phyloP scores from a whole-genome alignment of 768 basidiomycete species.

The Pleurotus platypus region DNA sequence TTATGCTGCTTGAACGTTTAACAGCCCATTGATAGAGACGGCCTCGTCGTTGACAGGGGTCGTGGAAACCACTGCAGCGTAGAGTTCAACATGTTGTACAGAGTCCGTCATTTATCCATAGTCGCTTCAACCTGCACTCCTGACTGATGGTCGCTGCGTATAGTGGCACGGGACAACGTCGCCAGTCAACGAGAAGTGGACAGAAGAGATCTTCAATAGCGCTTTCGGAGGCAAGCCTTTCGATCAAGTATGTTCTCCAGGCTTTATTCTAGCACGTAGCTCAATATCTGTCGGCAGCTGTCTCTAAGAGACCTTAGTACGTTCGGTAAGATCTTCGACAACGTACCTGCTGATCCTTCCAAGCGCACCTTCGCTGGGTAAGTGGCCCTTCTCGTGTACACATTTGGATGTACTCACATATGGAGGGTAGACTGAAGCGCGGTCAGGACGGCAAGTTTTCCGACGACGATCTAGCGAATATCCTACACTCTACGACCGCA shows the following conservation, averaged over 20 bases:
- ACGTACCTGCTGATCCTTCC: conserved; percentile 18
- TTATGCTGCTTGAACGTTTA: not conserved
- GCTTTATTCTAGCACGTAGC: not conserved
- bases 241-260: conserved; percentile 21
- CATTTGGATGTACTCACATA: not conserved
- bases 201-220: conserved; percentile 38
- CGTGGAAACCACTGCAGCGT: conserved; percentile 64
- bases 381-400: conserved; percentile 10
- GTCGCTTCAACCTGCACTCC: not conserved
- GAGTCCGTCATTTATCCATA: conserved; percentile 20
- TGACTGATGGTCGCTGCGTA: not conserved
- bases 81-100: conserved; percentile 57
- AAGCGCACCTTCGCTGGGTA: conserved; percentile 46
- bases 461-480: conserved; percentile 46
- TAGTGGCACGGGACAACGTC: conserved; percentile 60
- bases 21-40: conserved; percentile 31
- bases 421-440: conserved; percentile 37
- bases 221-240: conserved; percentile 35
- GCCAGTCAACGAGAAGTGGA: conserved; percentile 46
- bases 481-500: conserved; percentile 44
- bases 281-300: conserved; percentile 12
- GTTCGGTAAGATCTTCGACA: conserved; percentile 13
- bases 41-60: conserved; percentile 39
- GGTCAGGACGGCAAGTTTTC: conserved; percentile 43
- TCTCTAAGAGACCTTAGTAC: conserved; percentile 19